Percentiles rank a stretch among this genome's conserved stretches.
Conservation (phyloP, 1,284 basidiomycete species). For the Mycena citricolor region DNA sequence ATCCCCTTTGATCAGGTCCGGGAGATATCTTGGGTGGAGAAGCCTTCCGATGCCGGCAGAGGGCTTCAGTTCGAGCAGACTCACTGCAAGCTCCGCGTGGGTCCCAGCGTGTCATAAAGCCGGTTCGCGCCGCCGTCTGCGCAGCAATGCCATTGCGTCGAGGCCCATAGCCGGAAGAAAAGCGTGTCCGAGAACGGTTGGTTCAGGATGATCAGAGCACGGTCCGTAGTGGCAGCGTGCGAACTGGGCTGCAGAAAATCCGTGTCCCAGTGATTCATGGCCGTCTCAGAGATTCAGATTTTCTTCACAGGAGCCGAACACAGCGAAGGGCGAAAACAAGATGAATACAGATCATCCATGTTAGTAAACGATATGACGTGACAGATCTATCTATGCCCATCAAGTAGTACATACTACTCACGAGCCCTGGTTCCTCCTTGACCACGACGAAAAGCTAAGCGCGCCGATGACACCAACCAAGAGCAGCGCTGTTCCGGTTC, state of each 20-base stretch:
- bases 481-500: conserved; percentile 74
- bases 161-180: conserved; percentile 68
- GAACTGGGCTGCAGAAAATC: conserved; percentile 14
- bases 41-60: conserved; percentile 2
- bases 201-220: conserved; percentile 84
- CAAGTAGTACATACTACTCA: conserved; percentile 26
- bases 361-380: conserved; percentile 7
- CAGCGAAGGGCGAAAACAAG: conserved; percentile 1
- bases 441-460: conserved; percentile 69
- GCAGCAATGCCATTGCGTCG: conserved; percentile 68
- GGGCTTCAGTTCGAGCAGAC: no score
- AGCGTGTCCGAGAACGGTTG: conserved; percentile 75
- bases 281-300: background rate
- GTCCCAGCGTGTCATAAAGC: conserved; percentile 63
- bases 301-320: conserved; percentile 1
- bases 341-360: background rate
- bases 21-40: conserved; percentile 55
- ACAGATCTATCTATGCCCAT: conserved; percentile 2
- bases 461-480: conserved; percentile 75
- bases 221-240: conserved; percentile 23
- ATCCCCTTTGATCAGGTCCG: conserved; percentile 91
- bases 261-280: conserved; percentile 17
- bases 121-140: conserved; percentile 96
- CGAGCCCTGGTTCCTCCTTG: conserved; percentile 65
- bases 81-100: conserved; percentile 29